phyloP scores from a whole-genome alignment of 108 stramenopile species.

The Bacterosira constricta region DNA sequence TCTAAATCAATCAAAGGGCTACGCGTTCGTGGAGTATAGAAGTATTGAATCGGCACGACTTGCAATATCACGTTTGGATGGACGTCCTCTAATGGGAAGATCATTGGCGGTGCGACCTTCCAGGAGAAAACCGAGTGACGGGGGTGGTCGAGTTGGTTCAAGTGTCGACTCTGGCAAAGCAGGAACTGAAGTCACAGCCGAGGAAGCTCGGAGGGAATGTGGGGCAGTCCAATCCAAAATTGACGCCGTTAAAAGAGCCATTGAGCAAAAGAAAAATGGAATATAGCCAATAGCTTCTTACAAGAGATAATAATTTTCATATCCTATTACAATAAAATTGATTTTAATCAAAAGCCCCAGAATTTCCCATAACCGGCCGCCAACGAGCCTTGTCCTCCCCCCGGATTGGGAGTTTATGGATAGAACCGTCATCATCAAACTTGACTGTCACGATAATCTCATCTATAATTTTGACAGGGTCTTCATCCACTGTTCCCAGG shows the following conservation, averaged over 20 bases:
- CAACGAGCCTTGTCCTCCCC: conserved; percentile 86
- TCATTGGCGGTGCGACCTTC: conserved; percentile 35
- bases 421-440: conserved; percentile 80
- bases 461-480: conserved; percentile 72
- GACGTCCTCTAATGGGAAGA: conserved; percentile 30
- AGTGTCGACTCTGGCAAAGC: neutral
- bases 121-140: conserved; percentile 13
- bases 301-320: neutral
- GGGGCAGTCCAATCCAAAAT: conserved; percentile 33
- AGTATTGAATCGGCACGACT: conserved; percentile 37
- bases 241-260: conserved; percentile 34
- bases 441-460: conserved; percentile 72
- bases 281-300: neutral
- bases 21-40: conserved; percentile 42
- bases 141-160: neutral
- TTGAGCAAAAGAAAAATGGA: conserved; percentile 33
- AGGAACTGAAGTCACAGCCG: neutral
- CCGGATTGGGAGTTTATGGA: conserved; percentile 69
- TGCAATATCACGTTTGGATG: conserved; percentile 37
- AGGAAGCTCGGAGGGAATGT: conserved; percentile 37
- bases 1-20: conserved; percentile 38
- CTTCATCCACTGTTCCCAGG: conserved; percentile 68
- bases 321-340: neutral
- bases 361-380: conserved; percentile 57
- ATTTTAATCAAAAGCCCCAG: conserved; percentile 19